These are phyloP conservation scores for Lactifluus subvellereus DNA, from an alignment of 768 basidiomycete species.

Conservation along the genomic window DNA sequence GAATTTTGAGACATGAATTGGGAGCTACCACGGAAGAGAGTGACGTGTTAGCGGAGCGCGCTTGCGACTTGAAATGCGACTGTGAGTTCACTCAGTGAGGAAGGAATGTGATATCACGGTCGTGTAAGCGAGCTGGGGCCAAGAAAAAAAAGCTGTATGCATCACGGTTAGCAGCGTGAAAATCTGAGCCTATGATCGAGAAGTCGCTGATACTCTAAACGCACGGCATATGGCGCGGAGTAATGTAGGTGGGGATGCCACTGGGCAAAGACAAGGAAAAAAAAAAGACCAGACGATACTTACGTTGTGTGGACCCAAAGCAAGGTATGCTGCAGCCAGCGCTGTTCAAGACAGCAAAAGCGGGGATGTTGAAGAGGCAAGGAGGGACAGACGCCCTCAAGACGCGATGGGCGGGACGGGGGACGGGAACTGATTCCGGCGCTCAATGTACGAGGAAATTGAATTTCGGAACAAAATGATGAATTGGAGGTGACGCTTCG, in stretches of 20 bases:
- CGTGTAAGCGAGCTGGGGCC: slow-evolving; percentile 1
- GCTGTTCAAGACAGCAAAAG: slow-evolving; percentile 6
- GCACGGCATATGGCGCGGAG: neutral
- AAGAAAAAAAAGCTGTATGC: neutral
- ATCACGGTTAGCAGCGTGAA: neutral
- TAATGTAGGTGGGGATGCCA: neutral
- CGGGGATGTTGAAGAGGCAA: slow-evolving; percentile 13
- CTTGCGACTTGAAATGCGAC: neutral
- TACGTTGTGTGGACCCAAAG: slow-evolving; percentile 7
- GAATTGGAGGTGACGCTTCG: slow-evolving; percentile 20
- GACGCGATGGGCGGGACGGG: slow-evolving; percentile 6
- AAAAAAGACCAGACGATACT: slow-evolving; percentile 5
- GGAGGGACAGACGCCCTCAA: slow-evolving; percentile 6
- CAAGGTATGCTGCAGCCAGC: neutral
- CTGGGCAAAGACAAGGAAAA: neutral
- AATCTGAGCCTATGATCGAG: neutral
- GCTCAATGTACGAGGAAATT: slow-evolving; percentile 17
- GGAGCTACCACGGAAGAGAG: slow-evolving; percentile 16
- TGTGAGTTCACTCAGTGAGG: neutral
- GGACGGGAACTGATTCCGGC: slow-evolving; percentile 18
- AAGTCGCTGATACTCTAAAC: neutral
- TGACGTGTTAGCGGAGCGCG: neutral
- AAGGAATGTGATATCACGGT: neutral
- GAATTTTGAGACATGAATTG: slow-evolving; percentile 30
- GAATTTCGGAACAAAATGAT: slow-evolving; percentile 21